Base-by-base conservation (phyloP, 164 flowering plant genomes). In the Aristolochia fimbriata region DNA sequence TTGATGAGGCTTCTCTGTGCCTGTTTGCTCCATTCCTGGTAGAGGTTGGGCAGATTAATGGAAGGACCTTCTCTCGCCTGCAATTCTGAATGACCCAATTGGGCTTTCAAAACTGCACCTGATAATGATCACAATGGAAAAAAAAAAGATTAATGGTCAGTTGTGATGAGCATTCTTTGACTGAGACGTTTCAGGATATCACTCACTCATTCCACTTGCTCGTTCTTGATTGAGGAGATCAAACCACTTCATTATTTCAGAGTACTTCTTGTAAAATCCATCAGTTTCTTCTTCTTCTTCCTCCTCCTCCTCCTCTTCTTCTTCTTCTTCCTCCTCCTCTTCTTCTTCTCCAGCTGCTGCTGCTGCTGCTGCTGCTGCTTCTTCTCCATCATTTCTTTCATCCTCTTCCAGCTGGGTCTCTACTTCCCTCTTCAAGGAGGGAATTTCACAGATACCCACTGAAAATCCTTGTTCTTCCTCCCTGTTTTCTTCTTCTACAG, bases 171-270 rank as follows among this genome's bases (percentile, higher is more conserved):
- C 61, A 8, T 27, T 27, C 30, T 27, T 27, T 27, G 5, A 27
- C 30, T 27, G 30, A 27, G 30, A 27, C 30, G 30, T 27, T n/a
- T 27, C 30, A 27, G 30, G 30, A 27, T 27, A 27, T 27, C 30
- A 27, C 30, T 27, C 30, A 69, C 82, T 72, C 33, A 78, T 67
- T 64, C 75, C 79, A 62, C 62, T 69, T 27, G 77, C 60, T 68
- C 82, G 71, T 13, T 82, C 86, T 12, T 70, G 60, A 57, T 65
- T 74, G 55, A 80, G 81, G 33, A 68, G 37, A 59, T 82, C 83
- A 48, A 76, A 80, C 80, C 80, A 80, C 43, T 57, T 63, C 83
- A 82, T 80, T 59, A 78, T 71, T 64, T 76, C 76, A 22, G 23
- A 30, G 64, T 82, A 80, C 49, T 63, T 68, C 25, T 21, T 6